phyloP scores from a whole-genome alignment of 345 rosid species.

The Syzygium aromaticum region DNA sequence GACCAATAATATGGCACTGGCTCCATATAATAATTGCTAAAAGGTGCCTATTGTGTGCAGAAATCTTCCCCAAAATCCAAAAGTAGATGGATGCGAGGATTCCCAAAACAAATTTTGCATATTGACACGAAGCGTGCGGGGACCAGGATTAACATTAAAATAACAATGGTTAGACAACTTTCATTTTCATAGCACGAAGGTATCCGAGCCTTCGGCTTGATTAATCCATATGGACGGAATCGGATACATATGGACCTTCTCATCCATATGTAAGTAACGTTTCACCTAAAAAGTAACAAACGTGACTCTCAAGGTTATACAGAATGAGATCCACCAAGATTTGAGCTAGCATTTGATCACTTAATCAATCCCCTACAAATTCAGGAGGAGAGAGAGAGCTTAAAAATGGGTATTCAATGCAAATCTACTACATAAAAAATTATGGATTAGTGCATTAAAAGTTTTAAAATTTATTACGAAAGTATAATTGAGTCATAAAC shows the following conservation, averaged over 20 bases:
- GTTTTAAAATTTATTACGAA: too few relatives aligned
- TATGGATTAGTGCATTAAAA: background rate
- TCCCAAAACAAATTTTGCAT: background rate
- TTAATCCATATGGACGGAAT: background rate
- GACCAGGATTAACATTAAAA: background rate
- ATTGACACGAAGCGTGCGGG: background rate
- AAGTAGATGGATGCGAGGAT: background rate
- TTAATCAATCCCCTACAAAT: too few relatives aligned
- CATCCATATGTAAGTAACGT: background rate
- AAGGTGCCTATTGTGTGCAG: background rate
- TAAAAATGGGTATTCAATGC: background rate
- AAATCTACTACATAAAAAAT: background rate
- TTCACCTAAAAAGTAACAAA: background rate
- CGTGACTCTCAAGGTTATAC: background rate
- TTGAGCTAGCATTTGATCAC: too few relatives aligned
- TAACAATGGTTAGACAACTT: background rate
- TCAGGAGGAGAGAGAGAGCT: background rate
- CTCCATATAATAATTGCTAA: background rate
- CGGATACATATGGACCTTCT: background rate
- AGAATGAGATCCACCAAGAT: background rate
- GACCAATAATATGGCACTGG: background rate
- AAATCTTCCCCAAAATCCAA: background rate
- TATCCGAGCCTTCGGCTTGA: background rate
- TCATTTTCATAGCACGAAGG: background rate
- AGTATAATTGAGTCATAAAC: too few relatives aligned